These are phyloP conservation scores for Dioscorea cayenensis DNA, from an alignment of 116 monocot genomes.

Conservation along the genomic window DNA sequence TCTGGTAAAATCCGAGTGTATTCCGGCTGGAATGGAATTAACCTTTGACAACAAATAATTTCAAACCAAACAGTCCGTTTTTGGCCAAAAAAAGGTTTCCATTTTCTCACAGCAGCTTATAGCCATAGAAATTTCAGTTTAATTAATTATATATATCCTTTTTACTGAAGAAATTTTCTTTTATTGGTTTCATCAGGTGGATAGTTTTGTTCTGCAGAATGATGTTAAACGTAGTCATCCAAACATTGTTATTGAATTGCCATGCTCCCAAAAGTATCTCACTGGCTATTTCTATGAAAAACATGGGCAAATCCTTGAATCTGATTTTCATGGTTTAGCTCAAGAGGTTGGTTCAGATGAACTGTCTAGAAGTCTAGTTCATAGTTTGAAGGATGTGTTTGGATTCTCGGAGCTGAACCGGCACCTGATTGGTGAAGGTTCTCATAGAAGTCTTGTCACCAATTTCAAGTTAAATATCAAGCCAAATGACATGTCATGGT, in stretches of 20 bases:
- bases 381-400: slow-evolving; percentile 6
- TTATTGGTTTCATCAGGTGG: neutral
- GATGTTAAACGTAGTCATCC: neutral
- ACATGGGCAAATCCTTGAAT: slow-evolving; percentile 17
- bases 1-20: too few species aligned
- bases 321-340: slow-evolving; percentile 19
- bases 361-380: slow-evolving; percentile 16
- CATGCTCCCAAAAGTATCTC: slow-evolving; percentile 29
- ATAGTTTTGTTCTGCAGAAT: neutral
- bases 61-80: too few species aligned
- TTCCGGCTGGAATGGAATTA: too few species aligned
- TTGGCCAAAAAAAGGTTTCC: too few species aligned
- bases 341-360: slow-evolving; percentile 17
- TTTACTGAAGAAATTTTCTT: too few species aligned
- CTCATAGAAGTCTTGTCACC: slow-evolving; percentile 57
- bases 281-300: slow-evolving; percentile 23
- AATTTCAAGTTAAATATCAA: slow-evolving; percentile 20
- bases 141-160: too few species aligned
- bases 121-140: too few species aligned
- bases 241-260: neutral
- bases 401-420: slow-evolving; percentile 13
- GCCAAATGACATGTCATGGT: slow-evolving; percentile 3
- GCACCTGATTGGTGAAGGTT: slow-evolving; percentile 66
- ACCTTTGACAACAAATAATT: too few species aligned
- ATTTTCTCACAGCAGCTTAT: too few species aligned